A percentile compares a stretch with the other conserved stretches of the same genome.
These are phyloP conservation scores for Emmonsia crescens DNA, from an alignment of 2,329 filamentous ascomycete species.

Conservation along the genomic window DNA sequence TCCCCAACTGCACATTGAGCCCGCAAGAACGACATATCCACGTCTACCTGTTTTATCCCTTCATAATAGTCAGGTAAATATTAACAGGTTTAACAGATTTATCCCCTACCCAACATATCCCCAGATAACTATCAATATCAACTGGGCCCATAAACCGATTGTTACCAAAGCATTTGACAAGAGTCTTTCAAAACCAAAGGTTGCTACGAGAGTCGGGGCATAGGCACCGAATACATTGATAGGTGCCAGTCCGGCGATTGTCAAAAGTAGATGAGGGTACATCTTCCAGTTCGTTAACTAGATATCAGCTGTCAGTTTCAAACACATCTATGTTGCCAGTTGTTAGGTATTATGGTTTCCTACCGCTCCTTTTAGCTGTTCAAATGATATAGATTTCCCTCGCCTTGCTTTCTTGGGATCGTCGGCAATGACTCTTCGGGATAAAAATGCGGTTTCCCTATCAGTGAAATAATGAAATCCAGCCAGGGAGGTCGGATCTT, in stretches of 20 bases:
- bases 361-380: not conserved
- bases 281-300: constrained; percentile 41
- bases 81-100: not conserved
- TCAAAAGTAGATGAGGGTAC: constrained; percentile 41
- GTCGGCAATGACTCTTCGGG: not conserved
- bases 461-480: not conserved
- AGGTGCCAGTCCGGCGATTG: constrained; percentile 37
- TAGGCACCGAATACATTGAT: constrained; percentile 42
- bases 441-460: not conserved
- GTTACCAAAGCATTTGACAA: constrained; percentile 41
- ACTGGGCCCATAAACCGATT: constrained; percentile 27
- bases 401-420: not conserved
- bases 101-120: constrained; percentile 5
- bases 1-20: constrained; percentile 7
- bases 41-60: constrained; percentile 5
- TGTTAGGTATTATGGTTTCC: not conserved
- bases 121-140: constrained; percentile 7
- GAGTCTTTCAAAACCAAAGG: constrained; percentile 39
- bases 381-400: not conserved
- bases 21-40: constrained; percentile 5
- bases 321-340: constrained; percentile 22
- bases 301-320: constrained; percentile 23
- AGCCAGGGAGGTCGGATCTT: constrained; percentile 13
- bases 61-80: not conserved
- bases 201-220: constrained; percentile 39